Percentiles rank a stretch among this genome's conserved stretches.
These are phyloP conservation scores for Fusarium decemcellulare DNA, from an alignment of 2,329 filamentous ascomycete species.

Conservation along the genomic window DNA sequence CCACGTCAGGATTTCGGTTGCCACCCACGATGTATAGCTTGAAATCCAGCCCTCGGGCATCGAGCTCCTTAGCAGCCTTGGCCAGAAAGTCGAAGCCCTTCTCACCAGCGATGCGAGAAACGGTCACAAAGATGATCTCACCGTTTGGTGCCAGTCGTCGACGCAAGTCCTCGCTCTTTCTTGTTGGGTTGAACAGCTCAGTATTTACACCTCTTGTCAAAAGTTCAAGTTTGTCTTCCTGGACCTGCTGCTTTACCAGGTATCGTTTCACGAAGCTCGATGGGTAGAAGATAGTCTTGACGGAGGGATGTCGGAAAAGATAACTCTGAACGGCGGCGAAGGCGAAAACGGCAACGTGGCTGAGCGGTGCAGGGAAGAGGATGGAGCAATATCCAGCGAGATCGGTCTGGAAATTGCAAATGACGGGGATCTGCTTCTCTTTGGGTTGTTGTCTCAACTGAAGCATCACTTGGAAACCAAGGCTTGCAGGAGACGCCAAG, in stretches of 20 bases:
- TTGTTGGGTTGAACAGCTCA: constrained; percentile 69
- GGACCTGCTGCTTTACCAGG: constrained; percentile 70
- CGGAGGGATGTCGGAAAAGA: constrained; percentile 72
- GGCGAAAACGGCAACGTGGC: constrained; percentile 72
- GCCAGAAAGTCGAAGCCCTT: constrained; percentile 80
- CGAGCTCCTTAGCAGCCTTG: constrained; percentile 67
- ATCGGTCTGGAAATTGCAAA: constrained; percentile 82
- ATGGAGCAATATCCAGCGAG: constrained; percentile 78
- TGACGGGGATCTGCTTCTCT: constrained; percentile 69
- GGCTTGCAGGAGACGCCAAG: constrained; percentile 76
- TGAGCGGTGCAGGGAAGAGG: constrained; percentile 75
- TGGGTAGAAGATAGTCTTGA: constrained; percentile 79
- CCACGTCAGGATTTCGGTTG: constrained; percentile 75
- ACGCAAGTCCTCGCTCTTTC: constrained; percentile 66
- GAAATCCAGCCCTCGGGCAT: constrained; percentile 69
- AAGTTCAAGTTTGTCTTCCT: constrained; percentile 69
- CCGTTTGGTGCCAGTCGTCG: constrained; percentile 70
- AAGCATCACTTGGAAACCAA: constrained; percentile 80
- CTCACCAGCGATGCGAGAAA: constrained; percentile 77
- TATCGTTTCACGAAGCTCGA: constrained; percentile 74
- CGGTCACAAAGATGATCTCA: constrained; percentile 76
- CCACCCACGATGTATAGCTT: constrained; percentile 78
- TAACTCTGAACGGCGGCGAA: constrained; percentile 76
- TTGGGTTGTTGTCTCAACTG: constrained; percentile 73
- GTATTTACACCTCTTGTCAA: constrained; percentile 77